Evolutionary conservation across 345 rosid genomes (phyloP).

Genomic region (Hypericum androsaemum): DNA sequence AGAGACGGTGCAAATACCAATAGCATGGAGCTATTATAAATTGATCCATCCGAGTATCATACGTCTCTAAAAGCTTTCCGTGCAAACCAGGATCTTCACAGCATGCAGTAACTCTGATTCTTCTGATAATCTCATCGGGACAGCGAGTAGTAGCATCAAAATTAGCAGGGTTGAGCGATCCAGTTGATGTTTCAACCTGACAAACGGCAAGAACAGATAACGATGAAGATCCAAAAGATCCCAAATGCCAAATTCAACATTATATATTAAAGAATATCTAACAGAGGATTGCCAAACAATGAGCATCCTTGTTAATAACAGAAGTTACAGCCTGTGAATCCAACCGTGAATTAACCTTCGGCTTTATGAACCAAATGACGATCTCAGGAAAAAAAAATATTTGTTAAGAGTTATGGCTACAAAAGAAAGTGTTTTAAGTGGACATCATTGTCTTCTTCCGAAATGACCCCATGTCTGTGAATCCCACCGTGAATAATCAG

Average conservation of each 20-base stretch:
- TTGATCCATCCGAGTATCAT: constrained; percentile 56
- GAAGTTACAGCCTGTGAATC: too few relatives aligned
- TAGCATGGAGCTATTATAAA: constrained; percentile 62
- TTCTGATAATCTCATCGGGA: constrained; percentile 76
- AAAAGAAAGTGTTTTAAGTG: too few relatives aligned
- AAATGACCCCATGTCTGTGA: too few relatives aligned
- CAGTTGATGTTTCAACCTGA: constrained; percentile 64
- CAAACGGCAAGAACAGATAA: constrained; percentile 2
- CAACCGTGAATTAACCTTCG: too few relatives aligned
- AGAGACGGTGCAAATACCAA: constrained; percentile 33
- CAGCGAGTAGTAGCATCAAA: constrained; percentile 59
- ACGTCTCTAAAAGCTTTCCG: constrained; percentile 71
- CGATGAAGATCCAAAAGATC: not conserved
- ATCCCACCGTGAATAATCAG: too few relatives aligned
- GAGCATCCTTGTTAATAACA: not conserved
- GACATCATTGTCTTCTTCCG: too few relatives aligned
- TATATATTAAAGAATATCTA: not conserved
- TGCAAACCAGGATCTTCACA: constrained; percentile 48
- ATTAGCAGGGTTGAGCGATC: constrained; percentile 53
- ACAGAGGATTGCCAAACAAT: not conserved
- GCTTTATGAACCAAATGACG: too few relatives aligned
- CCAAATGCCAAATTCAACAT: not conserved
- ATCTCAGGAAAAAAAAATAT: too few relatives aligned
- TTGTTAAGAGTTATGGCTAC: too few relatives aligned
- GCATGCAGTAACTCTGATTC: constrained; percentile 56